These are phyloP conservation scores for Starmerella kuoi DNA, from an alignment of 805 yeast species.

Conservation along the genomic window DNA sequence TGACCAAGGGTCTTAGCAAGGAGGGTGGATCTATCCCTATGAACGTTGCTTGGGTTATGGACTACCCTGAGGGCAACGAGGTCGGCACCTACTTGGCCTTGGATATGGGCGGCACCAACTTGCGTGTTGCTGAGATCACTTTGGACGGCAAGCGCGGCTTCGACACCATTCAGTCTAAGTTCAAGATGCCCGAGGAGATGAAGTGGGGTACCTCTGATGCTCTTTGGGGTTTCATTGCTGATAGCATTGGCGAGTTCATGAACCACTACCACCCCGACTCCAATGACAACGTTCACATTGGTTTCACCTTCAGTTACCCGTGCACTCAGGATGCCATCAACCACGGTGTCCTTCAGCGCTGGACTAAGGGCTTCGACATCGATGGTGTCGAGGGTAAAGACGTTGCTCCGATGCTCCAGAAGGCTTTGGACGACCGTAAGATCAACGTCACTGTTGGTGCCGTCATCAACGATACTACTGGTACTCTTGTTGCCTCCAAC, in stretches of 20 bases:
- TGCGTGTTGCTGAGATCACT: conserved; percentile 80
- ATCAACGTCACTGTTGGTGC: conserved; percentile 84
- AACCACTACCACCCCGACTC: conserved; percentile 54
- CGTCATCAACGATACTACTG: conserved; percentile 91
- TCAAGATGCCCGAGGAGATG: conserved; percentile 59
- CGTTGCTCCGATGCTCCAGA: conserved; percentile 83
- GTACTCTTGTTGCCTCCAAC: conserved; percentile 90
- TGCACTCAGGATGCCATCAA: conserved; percentile 61
- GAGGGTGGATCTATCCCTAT: conserved; percentile 83
- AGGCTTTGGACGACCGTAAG: conserved; percentile 47
- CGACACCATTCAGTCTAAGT: conserved; percentile 78
- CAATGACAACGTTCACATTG: conserved; percentile 54
- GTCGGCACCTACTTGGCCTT: conserved; percentile 83
- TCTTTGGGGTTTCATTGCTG: conserved; percentile 79
- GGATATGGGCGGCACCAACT: conserved; percentile 94
- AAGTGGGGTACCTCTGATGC: conserved; percentile 67
- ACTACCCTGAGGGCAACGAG: conserved; percentile 84
- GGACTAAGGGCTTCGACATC: conserved; percentile 97
- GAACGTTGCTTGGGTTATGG: conserved; percentile 96
- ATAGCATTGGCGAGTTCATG: conserved; percentile 59
- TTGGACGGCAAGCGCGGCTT: conserved; percentile 75
- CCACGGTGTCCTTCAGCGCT: conserved; percentile 77
- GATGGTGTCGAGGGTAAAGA: conserved; percentile 87
- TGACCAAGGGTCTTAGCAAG: conserved; percentile 55
- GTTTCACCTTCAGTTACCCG: conserved; percentile 93